Conservation (phyloP, 176 grass and related monocot species). For the Oryza brachyantha region DNA sequence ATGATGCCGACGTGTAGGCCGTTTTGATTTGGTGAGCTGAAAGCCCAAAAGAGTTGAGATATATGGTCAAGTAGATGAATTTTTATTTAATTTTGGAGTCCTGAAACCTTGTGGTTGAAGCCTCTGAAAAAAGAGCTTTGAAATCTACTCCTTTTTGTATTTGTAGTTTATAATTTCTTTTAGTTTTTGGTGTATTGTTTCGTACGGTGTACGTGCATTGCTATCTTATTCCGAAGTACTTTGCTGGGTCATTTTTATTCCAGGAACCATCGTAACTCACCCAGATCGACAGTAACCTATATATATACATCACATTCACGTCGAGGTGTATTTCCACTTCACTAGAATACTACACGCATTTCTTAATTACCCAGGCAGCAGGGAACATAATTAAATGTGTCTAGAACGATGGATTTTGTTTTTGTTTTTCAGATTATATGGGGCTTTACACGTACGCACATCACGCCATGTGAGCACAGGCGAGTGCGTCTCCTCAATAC, state of each 20-base stretch:
- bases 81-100: neutral
- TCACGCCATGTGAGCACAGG: no score
- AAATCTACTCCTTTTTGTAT: neutral
- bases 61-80: constrained; percentile 9
- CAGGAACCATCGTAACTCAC: neutral
- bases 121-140: no score
- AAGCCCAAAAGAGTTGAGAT: neutral
- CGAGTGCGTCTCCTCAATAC: no score
- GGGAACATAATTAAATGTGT: no score
- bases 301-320: no score
- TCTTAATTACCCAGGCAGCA: no score
- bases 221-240: neutral
- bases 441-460: no score
- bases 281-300: neutral
- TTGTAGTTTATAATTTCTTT: neutral
- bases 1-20: neutral
- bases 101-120: neutral
- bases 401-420: no score
- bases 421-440: no score
- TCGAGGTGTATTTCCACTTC: no score
- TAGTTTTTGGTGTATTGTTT: no score
- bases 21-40: constrained; percentile 89
- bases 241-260: neutral
- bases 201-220: neutral
- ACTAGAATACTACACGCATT: no score